Evolutionary conservation across 2,329 filamentous ascomycete genomes (phyloP).

Genomic region (Didymella pinodella): DNA sequence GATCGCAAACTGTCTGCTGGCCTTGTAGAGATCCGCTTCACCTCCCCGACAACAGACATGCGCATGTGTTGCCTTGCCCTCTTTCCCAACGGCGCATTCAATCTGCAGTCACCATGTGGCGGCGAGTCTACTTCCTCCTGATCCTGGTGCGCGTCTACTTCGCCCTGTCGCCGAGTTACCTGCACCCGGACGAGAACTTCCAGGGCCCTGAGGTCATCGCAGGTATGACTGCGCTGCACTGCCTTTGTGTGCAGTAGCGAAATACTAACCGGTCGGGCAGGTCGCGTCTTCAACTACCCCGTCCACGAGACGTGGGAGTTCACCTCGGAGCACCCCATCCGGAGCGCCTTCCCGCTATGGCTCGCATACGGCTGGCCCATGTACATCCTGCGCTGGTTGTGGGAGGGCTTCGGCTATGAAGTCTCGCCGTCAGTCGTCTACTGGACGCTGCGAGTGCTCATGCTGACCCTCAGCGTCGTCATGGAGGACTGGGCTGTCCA

Average conservation of each 20-base stretch:
- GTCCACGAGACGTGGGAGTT: constrained; percentile 96
- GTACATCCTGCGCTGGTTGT: constrained; percentile 90
- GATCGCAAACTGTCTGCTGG: constrained; percentile 33
- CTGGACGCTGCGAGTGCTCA: constrained; percentile 84
- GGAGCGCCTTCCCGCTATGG: constrained; percentile 97
- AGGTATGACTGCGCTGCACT: constrained; percentile 61
- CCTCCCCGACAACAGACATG: constrained; percentile 41
- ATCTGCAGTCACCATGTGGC: constrained; percentile 73
- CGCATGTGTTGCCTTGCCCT: constrained; percentile 33
- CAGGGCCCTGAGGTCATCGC: constrained; percentile 97
- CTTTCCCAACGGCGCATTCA: constrained; percentile 25
- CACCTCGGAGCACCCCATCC: constrained; percentile 84
- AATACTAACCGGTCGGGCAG: constrained; percentile 56
- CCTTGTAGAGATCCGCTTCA: constrained; percentile 27
- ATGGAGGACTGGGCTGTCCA: constrained; percentile 97
- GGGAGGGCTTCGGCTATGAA: constrained; percentile 82
- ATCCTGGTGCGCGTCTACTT: constrained; percentile 91
- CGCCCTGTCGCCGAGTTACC: constrained; percentile 91
- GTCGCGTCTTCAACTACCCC: constrained; percentile 91
- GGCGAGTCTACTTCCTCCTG: constrained; percentile 84
- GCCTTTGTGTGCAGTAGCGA: constrained; percentile 6
- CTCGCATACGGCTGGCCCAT: constrained; percentile 93
- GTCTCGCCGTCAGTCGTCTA: constrained; percentile 88
- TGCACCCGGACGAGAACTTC: constrained; percentile 99
- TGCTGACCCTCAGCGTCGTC: constrained; percentile 96